Evolutionary conservation across 2,329 filamentous ascomycete species (phyloP).

Genomic region (Fusarium nanum): DNA sequence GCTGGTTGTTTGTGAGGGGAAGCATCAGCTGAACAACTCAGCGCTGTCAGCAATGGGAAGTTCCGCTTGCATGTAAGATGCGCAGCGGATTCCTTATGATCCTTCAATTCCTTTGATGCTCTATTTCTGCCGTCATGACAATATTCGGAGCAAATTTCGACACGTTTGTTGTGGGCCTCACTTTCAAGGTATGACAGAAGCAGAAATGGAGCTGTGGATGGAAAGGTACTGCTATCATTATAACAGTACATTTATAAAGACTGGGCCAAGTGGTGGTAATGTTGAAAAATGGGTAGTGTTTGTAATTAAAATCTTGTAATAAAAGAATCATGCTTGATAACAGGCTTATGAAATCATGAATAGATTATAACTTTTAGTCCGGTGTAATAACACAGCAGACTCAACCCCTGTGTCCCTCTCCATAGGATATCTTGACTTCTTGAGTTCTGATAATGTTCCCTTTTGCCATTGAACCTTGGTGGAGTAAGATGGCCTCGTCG

Average conservation of each 20-base stretch:
- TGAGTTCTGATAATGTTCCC: not conserved
- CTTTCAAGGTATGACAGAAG: too few relatives aligned
- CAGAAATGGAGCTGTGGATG: too few relatives aligned
- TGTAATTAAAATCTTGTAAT: not conserved
- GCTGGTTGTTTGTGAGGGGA: not conserved
- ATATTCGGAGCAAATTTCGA: too few relatives aligned
- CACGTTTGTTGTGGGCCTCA: too few relatives aligned
- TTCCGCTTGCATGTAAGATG: not conserved
- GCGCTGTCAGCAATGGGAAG: not conserved
- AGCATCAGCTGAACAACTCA: slow-evolving; percentile 19
- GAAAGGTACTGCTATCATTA: too few relatives aligned
- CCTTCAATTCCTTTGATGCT: not conserved
- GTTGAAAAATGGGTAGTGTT: too few relatives aligned
- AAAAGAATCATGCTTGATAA: not conserved
- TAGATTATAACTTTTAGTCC: not conserved
- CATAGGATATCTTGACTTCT: not conserved
- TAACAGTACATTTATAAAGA: too few relatives aligned
- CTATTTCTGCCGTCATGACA: not conserved
- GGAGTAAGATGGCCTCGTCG: not conserved
- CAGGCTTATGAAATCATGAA: not conserved
- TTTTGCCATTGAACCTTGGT: not conserved
- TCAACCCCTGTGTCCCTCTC: not conserved
- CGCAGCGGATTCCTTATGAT: not conserved
- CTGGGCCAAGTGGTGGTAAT: too few relatives aligned
- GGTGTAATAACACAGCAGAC: not conserved